Percentiles rank a stretch among this genome's conserved stretches.
These are phyloP conservation scores for Lachnellula cervina DNA, from an alignment of 2,329 filamentous ascomycete genomes.

Conservation along the genomic window DNA sequence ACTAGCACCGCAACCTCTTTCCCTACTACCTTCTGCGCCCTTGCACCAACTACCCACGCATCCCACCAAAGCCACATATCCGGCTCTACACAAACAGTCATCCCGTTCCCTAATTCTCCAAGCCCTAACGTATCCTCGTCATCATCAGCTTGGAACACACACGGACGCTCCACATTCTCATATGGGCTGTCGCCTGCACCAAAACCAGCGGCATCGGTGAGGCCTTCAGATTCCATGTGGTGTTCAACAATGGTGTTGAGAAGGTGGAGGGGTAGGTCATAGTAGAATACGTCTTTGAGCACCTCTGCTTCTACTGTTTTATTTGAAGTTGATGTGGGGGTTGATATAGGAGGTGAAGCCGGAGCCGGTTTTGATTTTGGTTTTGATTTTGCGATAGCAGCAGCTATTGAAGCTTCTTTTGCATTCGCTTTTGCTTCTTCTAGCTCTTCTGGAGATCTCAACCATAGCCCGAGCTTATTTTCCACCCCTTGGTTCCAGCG, in stretches of 20 bases:
- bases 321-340: too few relatives aligned
- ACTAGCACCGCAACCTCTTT: conserved; percentile 26
- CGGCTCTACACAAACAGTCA: conserved; percentile 34
- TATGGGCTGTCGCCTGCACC: conserved; percentile 32
- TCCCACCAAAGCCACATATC: conserved; percentile 49
- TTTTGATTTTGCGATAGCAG: too few relatives aligned
- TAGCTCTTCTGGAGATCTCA: conserved; percentile 13
- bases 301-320: neutral
- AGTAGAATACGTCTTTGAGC: conserved; percentile 36
- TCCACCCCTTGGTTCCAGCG: conserved; percentile 46
- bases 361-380: too few relatives aligned
- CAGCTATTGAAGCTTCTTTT: too few relatives aligned
- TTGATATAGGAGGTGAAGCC: too few relatives aligned
- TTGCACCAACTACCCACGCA: conserved; percentile 40
- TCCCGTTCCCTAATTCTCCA: conserved; percentile 15
- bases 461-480: conserved; percentile 42
- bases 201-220: conserved; percentile 41
- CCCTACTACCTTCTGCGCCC: conserved; percentile 34
- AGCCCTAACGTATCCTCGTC: conserved; percentile 12
- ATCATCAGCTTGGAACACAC: conserved; percentile 19
- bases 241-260: conserved; percentile 43
- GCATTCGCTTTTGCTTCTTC: neutral
- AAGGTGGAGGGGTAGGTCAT: conserved; percentile 38
- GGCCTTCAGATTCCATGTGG: conserved; percentile 40
- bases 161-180: conserved; percentile 19